These are phyloP conservation scores for Aspergillus intermedius DNA, from an alignment of 2,329 filamentous ascomycete species.

Conservation along the genomic window DNA sequence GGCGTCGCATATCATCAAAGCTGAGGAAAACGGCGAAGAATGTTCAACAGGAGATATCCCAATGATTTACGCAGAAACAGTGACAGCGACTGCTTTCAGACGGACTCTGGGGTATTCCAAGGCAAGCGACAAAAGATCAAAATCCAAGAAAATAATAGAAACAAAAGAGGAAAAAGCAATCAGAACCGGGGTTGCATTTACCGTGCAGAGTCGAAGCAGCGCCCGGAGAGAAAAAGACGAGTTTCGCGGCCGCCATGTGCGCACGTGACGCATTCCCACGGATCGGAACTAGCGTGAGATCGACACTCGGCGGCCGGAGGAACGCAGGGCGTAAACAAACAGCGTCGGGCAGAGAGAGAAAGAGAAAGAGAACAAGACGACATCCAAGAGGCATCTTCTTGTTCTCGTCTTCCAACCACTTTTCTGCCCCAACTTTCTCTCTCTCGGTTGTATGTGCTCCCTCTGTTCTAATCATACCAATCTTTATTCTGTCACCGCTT, in stretches of 20 bases:
- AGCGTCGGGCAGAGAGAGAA: slow-evolving; percentile 5
- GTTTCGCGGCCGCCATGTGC: slow-evolving; percentile 9
- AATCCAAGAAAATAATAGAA: slow-evolving; percentile 13
- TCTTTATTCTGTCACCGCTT: not conserved
- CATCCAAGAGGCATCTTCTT: not conserved
- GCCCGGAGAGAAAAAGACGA: slow-evolving; percentile 10
- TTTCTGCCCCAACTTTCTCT: not conserved
- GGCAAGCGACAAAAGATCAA: too few species aligned
- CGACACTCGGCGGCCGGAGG: slow-evolving; percentile 23
- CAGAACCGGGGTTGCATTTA: not conserved
- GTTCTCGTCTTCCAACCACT: not conserved
- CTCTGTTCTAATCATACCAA: not conserved
- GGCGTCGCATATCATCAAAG: slow-evolving; percentile 16
- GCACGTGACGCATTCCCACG: slow-evolving; percentile 20
- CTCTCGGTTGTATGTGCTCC: not conserved
- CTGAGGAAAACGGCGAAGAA: slow-evolving; percentile 3
- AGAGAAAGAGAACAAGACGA: too few species aligned
- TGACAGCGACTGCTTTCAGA: too few species aligned
- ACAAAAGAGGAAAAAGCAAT: not conserved
- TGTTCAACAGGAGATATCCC: slow-evolving; percentile 11
- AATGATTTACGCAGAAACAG: too few species aligned
- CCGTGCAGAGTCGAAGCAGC: not conserved
- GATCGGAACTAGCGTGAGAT: slow-evolving; percentile 22
- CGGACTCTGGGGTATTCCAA: too few species aligned
- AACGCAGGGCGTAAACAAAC: slow-evolving; percentile 37